phyloP scores from a whole-genome alignment of 805 yeast genomes.

The Saturnispora quitensis region DNA sequence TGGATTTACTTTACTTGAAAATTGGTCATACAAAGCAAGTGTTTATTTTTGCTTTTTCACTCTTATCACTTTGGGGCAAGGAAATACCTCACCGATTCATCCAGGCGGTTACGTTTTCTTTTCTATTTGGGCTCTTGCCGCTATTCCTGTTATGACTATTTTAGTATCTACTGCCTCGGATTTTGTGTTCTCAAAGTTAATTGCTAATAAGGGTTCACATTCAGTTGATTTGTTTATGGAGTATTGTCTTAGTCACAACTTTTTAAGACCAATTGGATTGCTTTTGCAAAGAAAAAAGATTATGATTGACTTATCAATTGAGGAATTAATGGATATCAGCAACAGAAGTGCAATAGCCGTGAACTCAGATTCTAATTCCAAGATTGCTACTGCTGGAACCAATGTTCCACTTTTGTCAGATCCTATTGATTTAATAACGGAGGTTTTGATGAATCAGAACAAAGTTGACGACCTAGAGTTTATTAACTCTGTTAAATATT shows the following conservation, averaged over 20 bases:
- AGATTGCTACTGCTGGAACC: neutral
- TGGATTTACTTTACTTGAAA: slow-evolving; percentile 49
- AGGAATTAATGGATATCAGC: slow-evolving; percentile 5
- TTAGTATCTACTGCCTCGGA: slow-evolving; percentile 68
- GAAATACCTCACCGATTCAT: slow-evolving; percentile 56
- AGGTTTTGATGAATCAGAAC: slow-evolving; percentile 14
- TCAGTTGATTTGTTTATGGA: slow-evolving; percentile 13
- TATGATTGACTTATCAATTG: neutral
- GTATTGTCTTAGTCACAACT: slow-evolving; percentile 7
- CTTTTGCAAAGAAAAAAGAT: slow-evolving; percentile 1
- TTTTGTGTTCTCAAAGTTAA: slow-evolving; percentile 31
- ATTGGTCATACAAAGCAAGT: slow-evolving; percentile 63
- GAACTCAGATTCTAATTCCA: neutral
- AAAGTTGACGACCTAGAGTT: slow-evolving; percentile 15
- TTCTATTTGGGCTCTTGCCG: slow-evolving; percentile 70
- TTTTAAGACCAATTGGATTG: slow-evolving; percentile 5
- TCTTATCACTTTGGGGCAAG: slow-evolving; percentile 78
- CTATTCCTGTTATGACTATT: slow-evolving; percentile 83
- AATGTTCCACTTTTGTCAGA: slow-evolving; percentile 15
- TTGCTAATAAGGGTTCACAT: slow-evolving; percentile 13
- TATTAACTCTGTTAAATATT: slow-evolving; percentile 14
- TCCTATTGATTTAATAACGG: slow-evolving; percentile 17
- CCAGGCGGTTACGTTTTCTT: slow-evolving; percentile 67
- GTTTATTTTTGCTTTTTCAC: slow-evolving; percentile 73
- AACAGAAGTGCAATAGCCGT: slow-evolving; percentile 8